Percentiles rank a stretch among this genome's conserved stretches.
phyloP scores from a whole-genome alignment of 2,329 filamentous ascomycete genomes.

The Aspergillus pseudoterreus region DNA sequence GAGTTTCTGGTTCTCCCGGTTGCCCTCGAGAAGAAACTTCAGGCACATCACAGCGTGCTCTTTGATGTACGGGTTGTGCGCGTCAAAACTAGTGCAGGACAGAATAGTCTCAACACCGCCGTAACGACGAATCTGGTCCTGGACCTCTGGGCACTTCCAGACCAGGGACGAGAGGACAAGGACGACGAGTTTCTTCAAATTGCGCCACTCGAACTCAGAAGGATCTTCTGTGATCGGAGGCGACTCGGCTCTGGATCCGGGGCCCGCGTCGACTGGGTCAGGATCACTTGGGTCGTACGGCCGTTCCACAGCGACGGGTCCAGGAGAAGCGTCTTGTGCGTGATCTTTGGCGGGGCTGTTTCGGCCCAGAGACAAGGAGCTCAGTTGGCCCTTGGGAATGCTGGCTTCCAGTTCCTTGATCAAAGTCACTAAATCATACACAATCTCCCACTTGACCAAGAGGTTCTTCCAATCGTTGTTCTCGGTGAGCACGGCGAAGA shows the following conservation, averaged over 20 bases:
- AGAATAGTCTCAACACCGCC: slow-evolving; percentile 84
- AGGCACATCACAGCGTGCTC: slow-evolving; percentile 85
- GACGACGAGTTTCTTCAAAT: slow-evolving; percentile 89
- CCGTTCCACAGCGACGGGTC: slow-evolving; percentile 56
- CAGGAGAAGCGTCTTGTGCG: slow-evolving; percentile 30
- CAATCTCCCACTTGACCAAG: slow-evolving; percentile 86
- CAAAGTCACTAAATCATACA: slow-evolving; percentile 82
- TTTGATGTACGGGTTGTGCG: slow-evolving; percentile 89
- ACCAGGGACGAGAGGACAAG: slow-evolving; percentile 85
- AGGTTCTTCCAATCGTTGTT: slow-evolving; percentile 78
- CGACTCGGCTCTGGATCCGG: slow-evolving; percentile 43
- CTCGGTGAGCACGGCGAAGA: slow-evolving; percentile 85
- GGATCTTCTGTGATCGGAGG: slow-evolving; percentile 58
- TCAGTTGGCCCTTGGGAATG: slow-evolving; percentile 76
- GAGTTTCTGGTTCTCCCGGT: slow-evolving; percentile 52
- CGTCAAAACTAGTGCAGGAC: slow-evolving; percentile 86
- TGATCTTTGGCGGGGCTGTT: slow-evolving; percentile 26
- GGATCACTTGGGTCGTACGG: slow-evolving; percentile 56
- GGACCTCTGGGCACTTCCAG: slow-evolving; percentile 79
- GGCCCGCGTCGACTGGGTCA: slow-evolving; percentile 39
- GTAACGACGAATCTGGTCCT: slow-evolving; percentile 79
- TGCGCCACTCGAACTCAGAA: slow-evolving; percentile 67
- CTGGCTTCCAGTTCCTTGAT: slow-evolving; percentile 83
- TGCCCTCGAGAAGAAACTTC: slow-evolving; percentile 62
- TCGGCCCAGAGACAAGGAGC: slow-evolving; percentile 30